Base-by-base conservation (phyloP, 805 yeast species). In the Hanseniaspora jakobsenii region DNA sequence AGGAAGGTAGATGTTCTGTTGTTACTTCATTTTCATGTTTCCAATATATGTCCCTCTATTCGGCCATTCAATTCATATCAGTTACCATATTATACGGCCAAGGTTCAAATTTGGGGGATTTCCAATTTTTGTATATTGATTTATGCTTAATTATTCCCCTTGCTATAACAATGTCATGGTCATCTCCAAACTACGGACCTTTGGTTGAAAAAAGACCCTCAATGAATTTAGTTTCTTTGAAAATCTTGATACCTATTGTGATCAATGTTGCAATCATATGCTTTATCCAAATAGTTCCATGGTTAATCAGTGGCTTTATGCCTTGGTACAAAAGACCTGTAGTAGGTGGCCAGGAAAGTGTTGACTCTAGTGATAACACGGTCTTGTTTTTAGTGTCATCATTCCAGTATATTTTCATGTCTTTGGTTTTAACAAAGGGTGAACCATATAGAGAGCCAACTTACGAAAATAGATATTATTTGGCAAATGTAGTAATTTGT, bases 101-200 rank as follows among this genome's bases (percentile, higher is more conserved):
- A 45, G 98, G 98, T 4, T 77, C 94, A 3, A 91, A 91, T 58
- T 65, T 91, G 48, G 99, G 99, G 8, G 98, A 91, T 63, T 87
- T 91, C 65, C 98, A 91, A 63, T 91, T 89, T 57, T 66, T 91
- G 52, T 86, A 87, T 74, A 91, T 91, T 59, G 99, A 91, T 63
- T 61, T 91, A 60, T 77, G 83, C 50, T 66, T 91, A 58, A 91
- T 91, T 53, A 72, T 91, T 47, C 99, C 99, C 9, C 73, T 91
- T 56, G 98, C 98, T 0, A 77, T 91, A 5, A 86, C 87, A 63
- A 82, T 91, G 98, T 87, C 96, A 4, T 91, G 98, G 97, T 79
- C 96, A 1, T 75, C 77, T 53, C 94, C 99, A 0, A 78, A 67
- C 55, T 31, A 29, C 9, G 41, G 39, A 3, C 53, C 51, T 14